These are phyloP conservation scores for Mycena galopus DNA, from an alignment of 768 basidiomycete genomes.

Conservation along the genomic window DNA sequence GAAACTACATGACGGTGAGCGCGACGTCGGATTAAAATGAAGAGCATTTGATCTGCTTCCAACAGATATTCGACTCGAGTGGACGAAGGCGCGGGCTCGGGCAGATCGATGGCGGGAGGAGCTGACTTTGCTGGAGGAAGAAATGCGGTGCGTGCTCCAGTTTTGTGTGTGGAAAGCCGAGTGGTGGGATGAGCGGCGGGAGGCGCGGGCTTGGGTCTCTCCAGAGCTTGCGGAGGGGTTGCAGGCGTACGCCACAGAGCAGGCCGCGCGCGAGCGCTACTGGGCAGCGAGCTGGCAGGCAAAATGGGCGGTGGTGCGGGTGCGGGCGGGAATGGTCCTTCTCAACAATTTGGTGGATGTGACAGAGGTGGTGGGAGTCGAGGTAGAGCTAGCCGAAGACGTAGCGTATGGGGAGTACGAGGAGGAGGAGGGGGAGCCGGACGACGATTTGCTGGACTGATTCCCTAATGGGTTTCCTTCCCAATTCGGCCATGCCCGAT, in stretches of 20 bases:
- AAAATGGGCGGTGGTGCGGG: slow-evolving; percentile 6
- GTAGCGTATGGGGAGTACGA: slow-evolving; percentile 11
- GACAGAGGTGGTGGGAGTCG: not conserved
- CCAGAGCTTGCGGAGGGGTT: not conserved
- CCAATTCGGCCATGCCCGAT: too few relatives aligned
- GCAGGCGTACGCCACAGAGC: slow-evolving; percentile 1
- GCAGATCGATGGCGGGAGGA: slow-evolving; percentile 45
- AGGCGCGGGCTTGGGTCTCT: not conserved
- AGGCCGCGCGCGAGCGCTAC: not conserved
- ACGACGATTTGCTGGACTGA: not conserved
- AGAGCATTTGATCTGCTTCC: not conserved
- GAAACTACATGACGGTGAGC: slow-evolving; percentile 26
- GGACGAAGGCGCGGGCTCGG: slow-evolving; percentile 41
- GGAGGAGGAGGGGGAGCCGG: not conserved
- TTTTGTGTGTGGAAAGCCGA: slow-evolving; percentile 33
- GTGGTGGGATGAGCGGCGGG: slow-evolving; percentile 22
- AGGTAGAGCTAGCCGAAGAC: slow-evolving; percentile 13
- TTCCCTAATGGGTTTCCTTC: not conserved
- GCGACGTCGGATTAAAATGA: not conserved
- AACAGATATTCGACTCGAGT: slow-evolving; percentile 41
- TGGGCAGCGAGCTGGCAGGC: not conserved
- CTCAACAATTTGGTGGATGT: not conserved
- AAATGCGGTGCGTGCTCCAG: slow-evolving; percentile 42
- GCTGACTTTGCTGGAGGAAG: slow-evolving; percentile 40
- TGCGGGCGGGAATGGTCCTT: not conserved